Evolutionary conservation across 352 stramenopile species (phyloP), one percentile per base, ranked within the genome.

Genomic region (Phytophthora pseudosyringae): DNA sequence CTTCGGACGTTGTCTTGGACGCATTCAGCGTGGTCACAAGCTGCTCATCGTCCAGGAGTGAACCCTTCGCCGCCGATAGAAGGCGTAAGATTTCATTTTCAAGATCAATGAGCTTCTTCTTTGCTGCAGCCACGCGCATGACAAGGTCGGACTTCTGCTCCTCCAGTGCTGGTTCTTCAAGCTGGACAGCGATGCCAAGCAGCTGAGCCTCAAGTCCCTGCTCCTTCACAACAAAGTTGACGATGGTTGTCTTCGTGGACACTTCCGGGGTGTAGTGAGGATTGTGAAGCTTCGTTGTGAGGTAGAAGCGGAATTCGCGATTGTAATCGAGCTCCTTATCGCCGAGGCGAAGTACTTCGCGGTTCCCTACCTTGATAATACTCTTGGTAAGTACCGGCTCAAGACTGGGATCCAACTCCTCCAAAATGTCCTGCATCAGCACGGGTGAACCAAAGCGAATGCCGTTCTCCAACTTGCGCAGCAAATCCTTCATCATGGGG

Each of bases 321-420:
- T 95, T 97, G 79, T 98, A 99, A 57, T 99, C 96, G 3, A 99
- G 74, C 52, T 98, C 95, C 56, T 98, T 99, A 64, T 99, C 96
- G 0, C 96, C 96, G 0, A 99, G 65, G 11, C 90, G 89, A 7
- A 99, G 94, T 5, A 98, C 74, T 51, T 98, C 89, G n/a, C 91
- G 86, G 52, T 97, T 98, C 11, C 95, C 96, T 7, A 97, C 80
- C 56, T 97, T 97, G 64, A 98, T 89, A 35, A 98, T 98, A 52
- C 93, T 95, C 67, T 98, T 98, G 32, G 86, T 96, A 28, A 99
- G 67, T 9, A 99, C 76, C 0, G 96, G 93, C 61, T 99, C 96
- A 6, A 99, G 81, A 32, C 88, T 93, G 11, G 96, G 96, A 64
- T 99, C 96, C 2, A 99, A 77, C 57, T 99, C 94, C 53, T 99